These are phyloP conservation scores for Cordyceps pruinosa DNA, from an alignment of 2,329 filamentous ascomycete genomes.

Conservation along the genomic window DNA sequence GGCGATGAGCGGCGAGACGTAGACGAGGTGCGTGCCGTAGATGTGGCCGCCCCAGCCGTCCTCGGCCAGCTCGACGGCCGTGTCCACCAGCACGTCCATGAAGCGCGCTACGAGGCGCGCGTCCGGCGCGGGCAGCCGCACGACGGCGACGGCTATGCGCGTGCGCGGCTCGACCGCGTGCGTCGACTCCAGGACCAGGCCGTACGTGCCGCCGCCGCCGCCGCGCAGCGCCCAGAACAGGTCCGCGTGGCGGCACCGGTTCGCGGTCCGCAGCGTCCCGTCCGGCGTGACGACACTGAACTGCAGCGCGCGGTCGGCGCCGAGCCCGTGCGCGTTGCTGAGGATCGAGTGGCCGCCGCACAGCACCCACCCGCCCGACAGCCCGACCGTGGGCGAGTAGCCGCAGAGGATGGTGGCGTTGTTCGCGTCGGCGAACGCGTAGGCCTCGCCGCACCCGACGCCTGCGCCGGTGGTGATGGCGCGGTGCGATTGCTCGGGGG, in stretches of 20 bases:
- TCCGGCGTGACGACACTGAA: conserved; percentile 42
- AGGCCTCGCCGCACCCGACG: conserved; percentile 10
- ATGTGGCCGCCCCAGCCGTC: too few relatives aligned
- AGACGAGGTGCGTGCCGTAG: too few relatives aligned
- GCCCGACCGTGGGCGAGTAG: conserved; percentile 12
- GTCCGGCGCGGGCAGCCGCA: too few relatives aligned
- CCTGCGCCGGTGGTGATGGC: conserved; percentile 12
- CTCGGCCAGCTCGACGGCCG: too few relatives aligned
- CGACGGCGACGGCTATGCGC: too few relatives aligned
- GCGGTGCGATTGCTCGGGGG: not conserved
- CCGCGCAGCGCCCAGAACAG: conserved; percentile 53
- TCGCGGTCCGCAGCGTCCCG: conserved; percentile 39
- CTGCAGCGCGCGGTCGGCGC: conserved; percentile 48
- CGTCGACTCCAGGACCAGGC: not conserved
- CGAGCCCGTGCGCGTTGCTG: conserved; percentile 43
- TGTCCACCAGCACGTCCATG: too few relatives aligned
- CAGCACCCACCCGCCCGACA: conserved; percentile 9
- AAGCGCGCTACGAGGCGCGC: too few relatives aligned
- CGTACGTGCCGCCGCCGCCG: conserved; percentile 23
- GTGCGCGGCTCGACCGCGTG: too few relatives aligned
- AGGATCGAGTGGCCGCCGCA: conserved; percentile 41
- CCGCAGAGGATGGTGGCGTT: conserved; percentile 9
- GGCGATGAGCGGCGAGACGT: too few relatives aligned
- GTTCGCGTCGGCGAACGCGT: conserved; percentile 7
- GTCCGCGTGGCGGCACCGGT: conserved; percentile 37